Evolutionary conservation across 306 rosid species (phyloP), one percentile per base, ranked within the genome.

Genomic region (Vachellia collinsii): DNA sequence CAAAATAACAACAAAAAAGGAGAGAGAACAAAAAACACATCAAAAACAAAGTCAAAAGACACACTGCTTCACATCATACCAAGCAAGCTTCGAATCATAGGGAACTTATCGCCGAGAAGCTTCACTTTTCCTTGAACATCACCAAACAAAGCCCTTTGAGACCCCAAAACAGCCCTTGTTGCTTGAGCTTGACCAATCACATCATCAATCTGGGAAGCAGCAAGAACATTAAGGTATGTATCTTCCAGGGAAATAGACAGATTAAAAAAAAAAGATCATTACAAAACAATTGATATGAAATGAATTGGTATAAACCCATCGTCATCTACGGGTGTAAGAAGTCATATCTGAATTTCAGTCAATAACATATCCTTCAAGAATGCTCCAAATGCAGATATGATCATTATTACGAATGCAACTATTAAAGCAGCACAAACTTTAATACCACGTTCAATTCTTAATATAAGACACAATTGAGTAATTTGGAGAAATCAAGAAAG

Each of bases 151-250:
- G 82, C 59, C 88, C 92, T 92, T 79, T 96, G 99, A 80, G 95
- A 81, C 74, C 98, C 98, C 86, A 96, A 84, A 63, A 89, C 97
- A 44, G 94, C 81, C 76, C 94, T 89, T 77, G 99, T 92, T 68
- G 97, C 91, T 88, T 96, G 98, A 86, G 99, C 99, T 87, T 96
- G 99, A 90, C 94, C 88, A 84, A 96, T 96, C 83, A 96, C 99
- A 38, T 93, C 99, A 84, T 96, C 99, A 79, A 96, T 96, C 98
- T 96, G 85, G 22, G 50, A 76, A 74, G 62, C 39, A 66, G 46
- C 50, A 48, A 46, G 72, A 64, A 84, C 41, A 63, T 75, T 74
- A 69, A 81, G 66, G 69, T 25, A 61, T 1, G 53, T 65, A 62
- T 51, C 67, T 50, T 75, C 42, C 63, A 75, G 37, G 74, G 22